A percentile compares a stretch with the other conserved stretches of the same genome.
phyloP scores from a whole-genome alignment of 768 basidiomycete genomes.

The Russula emetica region DNA sequence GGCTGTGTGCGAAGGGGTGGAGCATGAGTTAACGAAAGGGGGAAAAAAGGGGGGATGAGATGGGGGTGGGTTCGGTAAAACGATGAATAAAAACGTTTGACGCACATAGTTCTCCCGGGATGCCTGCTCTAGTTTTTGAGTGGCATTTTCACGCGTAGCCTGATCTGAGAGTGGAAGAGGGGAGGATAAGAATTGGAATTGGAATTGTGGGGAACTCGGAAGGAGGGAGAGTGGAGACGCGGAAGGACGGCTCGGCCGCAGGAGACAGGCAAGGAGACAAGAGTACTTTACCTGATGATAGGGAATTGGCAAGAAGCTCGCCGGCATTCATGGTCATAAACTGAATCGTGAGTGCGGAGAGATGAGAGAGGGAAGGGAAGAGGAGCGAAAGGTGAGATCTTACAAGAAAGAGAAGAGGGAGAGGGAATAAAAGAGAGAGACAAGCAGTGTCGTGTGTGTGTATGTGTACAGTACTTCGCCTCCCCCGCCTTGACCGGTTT shows the following conservation, averaged over 20 bases:
- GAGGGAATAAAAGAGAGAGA: neutral
- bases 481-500: too few relatives aligned
- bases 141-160: conserved; percentile 86
- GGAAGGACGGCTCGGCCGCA: conserved; percentile 30
- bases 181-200: conserved; percentile 21
- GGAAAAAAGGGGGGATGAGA: conserved; percentile 20
- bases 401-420: neutral
- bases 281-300: conserved; percentile 70
- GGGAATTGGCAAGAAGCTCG: conserved; percentile 86
- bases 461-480: neutral
- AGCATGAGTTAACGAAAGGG: conserved; percentile 13
- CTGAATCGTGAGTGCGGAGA: conserved; percentile 6
- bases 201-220: too few relatives aligned
- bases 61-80: conserved; percentile 23
- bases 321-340: conserved; percentile 77
- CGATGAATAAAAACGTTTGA: conserved; percentile 20
- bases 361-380: conserved; percentile 10
- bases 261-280: neutral
- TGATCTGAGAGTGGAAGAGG: conserved; percentile 52
- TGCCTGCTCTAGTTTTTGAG: conserved; percentile 82
- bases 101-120: conserved; percentile 87
- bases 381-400: neutral
- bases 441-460: neutral
- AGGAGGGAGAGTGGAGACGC: neutral
- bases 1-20: conserved; percentile 53